A percentile compares a stretch with the other conserved stretches of the same genome.
These are phyloP conservation scores for Botrytis medusae DNA, from an alignment of 2,329 filamentous ascomycete species.

Conservation along the genomic window DNA sequence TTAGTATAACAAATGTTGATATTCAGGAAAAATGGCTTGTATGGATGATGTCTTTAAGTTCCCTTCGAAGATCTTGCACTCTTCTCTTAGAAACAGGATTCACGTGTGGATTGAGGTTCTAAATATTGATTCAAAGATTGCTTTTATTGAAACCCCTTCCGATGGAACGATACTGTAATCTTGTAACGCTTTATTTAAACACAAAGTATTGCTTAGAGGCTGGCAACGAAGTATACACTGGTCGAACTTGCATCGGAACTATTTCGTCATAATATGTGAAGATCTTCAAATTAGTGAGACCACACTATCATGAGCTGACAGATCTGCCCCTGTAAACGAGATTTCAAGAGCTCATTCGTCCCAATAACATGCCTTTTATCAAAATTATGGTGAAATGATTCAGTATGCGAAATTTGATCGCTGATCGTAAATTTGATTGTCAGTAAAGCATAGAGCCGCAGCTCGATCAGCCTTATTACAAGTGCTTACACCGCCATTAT, in stretches of 20 bases:
- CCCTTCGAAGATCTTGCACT: not conserved
- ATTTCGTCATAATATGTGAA: no score
- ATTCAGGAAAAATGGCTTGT: not conserved
- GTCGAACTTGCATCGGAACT: not conserved
- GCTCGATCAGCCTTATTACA: not conserved
- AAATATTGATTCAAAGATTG: no score
- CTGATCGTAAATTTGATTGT: not conserved
- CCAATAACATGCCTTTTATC: not conserved
- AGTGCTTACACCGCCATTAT: conserved; percentile 29
- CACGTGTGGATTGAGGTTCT: no score
- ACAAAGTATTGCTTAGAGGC: no score
- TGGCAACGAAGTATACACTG: not conserved
- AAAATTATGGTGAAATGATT: not conserved
- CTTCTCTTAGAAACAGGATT: no score
- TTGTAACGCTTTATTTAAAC: no score
- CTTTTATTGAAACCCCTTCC: no score
- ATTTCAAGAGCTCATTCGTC: not conserved
- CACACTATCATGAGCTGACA: not conserved
- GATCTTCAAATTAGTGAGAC: not conserved
- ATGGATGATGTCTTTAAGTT: not conserved
- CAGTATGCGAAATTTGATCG: not conserved
- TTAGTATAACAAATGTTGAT: not conserved
- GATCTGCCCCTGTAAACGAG: no score
- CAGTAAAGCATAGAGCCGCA: not conserved
- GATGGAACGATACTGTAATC: no score